Conservation (phyloP, 805 yeast species). For the Sporopachydermia lactativora region DNA sequence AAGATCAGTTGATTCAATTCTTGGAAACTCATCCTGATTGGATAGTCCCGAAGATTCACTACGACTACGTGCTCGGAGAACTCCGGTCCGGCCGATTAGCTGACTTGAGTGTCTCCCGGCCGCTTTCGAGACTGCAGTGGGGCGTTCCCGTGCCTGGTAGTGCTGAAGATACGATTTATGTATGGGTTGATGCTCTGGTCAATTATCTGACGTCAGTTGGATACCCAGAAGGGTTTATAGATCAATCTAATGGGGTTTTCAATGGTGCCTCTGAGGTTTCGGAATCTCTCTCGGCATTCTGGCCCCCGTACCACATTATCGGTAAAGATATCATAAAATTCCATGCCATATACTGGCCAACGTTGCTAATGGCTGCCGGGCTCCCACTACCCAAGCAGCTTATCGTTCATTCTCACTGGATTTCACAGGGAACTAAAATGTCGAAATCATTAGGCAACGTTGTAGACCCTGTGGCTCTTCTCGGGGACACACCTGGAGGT, state of each 20-base stretch:
- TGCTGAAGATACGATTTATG: constrained; percentile 67
- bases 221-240: constrained; percentile 25
- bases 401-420: constrained; percentile 91
- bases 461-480: constrained; percentile 70
- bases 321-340: constrained; percentile 88
- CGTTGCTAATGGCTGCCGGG: constrained; percentile 73
- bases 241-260: constrained; percentile 11
- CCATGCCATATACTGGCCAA: constrained; percentile 92
- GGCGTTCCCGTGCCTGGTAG: constrained; percentile 84
- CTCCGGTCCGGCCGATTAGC: constrained; percentile 31
- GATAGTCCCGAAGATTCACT: constrained; percentile 51
- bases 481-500: constrained; percentile 48
- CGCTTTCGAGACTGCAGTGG: constrained; percentile 67
- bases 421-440: constrained; percentile 83
- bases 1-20: constrained; percentile 35
- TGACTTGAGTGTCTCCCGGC: constrained; percentile 84
- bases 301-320: constrained; percentile 66
- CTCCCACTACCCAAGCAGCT: constrained; percentile 57
- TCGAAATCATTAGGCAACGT: constrained; percentile 88
- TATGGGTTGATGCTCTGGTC: constrained; percentile 89
- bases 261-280: neutral
- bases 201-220: constrained; percentile 72
- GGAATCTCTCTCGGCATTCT: constrained; percentile 20
- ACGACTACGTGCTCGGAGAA: constrained; percentile 40
- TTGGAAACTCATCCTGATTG: constrained; percentile 34